Base-by-base conservation (phyloP, 2,329 filamentous ascomycete genomes). In the Hypoxylon sp. region DNA sequence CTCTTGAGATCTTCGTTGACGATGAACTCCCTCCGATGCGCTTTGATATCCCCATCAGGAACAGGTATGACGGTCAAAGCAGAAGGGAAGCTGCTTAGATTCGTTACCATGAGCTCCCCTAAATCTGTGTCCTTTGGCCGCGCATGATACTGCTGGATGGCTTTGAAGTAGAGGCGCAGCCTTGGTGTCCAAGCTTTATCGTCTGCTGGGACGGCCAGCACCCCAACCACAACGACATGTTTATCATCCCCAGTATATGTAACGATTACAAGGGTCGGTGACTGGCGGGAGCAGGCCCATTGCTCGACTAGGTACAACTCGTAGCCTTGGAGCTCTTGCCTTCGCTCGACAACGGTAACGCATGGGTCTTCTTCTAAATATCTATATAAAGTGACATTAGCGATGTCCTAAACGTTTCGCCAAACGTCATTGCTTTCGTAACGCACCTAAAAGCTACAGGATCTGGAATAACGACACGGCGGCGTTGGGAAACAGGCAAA, bases 251-350 rank as follows among this genome's bases (percentile, higher is more conserved):
- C 96, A 0, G 95, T 98, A 75, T 96, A 97, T 2, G 94, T 97
- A 43, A 91, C 92, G 70, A 98, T 96, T 52, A 97, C 88, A 69
- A 97, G 92, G 14, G 95, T 97, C 0, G 95, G 95, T 67, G 96
- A 93, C 61, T 89, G 87, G 55, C 96, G 89, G 11, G 95, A 97
- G 79, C 94, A 97, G 5, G 93, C 93, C 96, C 96, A 99, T 83
- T 99, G 96, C 78, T 98, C 96, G 70, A 98, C 93, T 14, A 98
- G 81, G 78, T 98, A 98, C 67, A 95, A 84, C 78, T 98, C 94
- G 79, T 97, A 98, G 70, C 95, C 95, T 65, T 87, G 82, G 5
- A 99, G 85, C 52, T 86, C 82, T 52, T 86, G 84, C 59, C 88
- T 88, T 56, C 91, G 90, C 71, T 94, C 88, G 69, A 97, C 83